Base-by-base conservation (phyloP, 495 filamentous ascomycete species). In the Rhypophila decipiens region DNA sequence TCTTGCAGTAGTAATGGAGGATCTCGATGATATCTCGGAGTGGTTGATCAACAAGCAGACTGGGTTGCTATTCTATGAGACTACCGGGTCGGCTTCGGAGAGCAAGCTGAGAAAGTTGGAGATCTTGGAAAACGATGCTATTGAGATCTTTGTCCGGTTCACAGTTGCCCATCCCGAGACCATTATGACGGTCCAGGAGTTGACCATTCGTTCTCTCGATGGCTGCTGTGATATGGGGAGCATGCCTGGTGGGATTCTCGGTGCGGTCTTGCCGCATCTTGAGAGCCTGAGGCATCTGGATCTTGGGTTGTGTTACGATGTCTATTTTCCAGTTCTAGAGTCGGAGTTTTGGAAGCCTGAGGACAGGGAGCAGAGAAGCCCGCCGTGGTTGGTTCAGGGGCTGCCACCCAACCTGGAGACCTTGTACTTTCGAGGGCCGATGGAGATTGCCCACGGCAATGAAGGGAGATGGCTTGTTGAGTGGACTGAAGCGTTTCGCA, bases 61-160 rank as follows among this genome's bases (percentile, higher is more conserved):
- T 11, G 46, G 27, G 13, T 7, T 7, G 27, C 27, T 13, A 13
- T 31, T 31, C 27, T 31, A 13, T 7, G 7, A 13, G 27, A 7
- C 27, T 7, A 7, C 27, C 7, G 7, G 7, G 27, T 7, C 7
- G 7, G 27, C 7, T 7, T 7, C 13, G 27, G 7, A 17, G 23
- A 4, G 37, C 0, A 31, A 11, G 23, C 17, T 12, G 18, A 42
- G 13, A 11, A 42, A 22, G 1, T 5, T 49, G 0, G 24, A 38
- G 45, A 40, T 47, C 1, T 12, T 47, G 1, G 35, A 39, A n/a
- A 47, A 47, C 23, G 36, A 47, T 19, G 45, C 45, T 2, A 29
- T 47, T 2, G 24, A 22, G 11, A 47, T 24, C 1, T 39, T 47
- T 18, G n/a, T 40, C 12, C 34, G 45, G 1, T 24, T 47, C 5